Conservation (phyloP, 352 stramenopile genomes). For the Phytophthora cactorum region DNA sequence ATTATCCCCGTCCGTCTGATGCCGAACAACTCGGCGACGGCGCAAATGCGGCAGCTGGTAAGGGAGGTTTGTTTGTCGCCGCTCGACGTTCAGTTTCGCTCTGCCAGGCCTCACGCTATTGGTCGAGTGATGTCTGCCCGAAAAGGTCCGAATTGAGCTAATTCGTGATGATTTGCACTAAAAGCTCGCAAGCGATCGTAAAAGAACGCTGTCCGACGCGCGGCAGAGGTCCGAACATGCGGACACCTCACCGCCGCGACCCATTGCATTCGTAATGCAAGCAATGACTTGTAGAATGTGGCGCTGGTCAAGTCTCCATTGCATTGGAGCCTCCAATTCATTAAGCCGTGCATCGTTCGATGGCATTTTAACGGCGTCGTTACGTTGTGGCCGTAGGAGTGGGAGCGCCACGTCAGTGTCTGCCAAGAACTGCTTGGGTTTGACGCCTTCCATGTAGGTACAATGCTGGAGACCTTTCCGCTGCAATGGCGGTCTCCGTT, state of each 20-base stretch:
- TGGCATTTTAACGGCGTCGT: constrained; percentile 32
- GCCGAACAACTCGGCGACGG: constrained; percentile 39
- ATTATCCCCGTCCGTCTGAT: constrained; percentile 28
- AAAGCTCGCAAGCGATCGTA: constrained; percentile 16
- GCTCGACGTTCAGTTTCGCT: constrained; percentile 43
- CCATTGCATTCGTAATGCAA: constrained; percentile 6
- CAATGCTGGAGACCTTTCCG: not conserved
- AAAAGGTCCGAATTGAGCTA: constrained; percentile 16
- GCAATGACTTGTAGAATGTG: constrained; percentile 6
- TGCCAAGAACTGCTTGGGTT: constrained; percentile 15
- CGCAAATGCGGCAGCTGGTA: constrained; percentile 24
- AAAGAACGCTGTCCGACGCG: constrained; percentile 1
- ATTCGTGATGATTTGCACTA: constrained; percentile 33
- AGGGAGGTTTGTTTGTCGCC: constrained; percentile 6
- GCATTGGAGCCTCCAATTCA: not conserved
- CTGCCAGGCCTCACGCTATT: constrained; percentile 25
- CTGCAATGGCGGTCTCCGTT: constrained; percentile 6
- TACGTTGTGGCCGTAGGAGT: constrained; percentile 20
- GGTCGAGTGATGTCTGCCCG: constrained; percentile 22
- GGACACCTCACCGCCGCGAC: not conserved
- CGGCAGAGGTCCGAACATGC: constrained; percentile 15
- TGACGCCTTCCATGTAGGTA: not conserved
- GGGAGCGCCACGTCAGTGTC: constrained; percentile 23
- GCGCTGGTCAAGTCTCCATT: constrained; percentile 6
- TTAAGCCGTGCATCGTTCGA: constrained; percentile 1